Percentiles rank a stretch among this genome's conserved stretches.
phyloP scores from a whole-genome alignment of 306 rosid species.

The Ammopiptanthus mongolicus region DNA sequence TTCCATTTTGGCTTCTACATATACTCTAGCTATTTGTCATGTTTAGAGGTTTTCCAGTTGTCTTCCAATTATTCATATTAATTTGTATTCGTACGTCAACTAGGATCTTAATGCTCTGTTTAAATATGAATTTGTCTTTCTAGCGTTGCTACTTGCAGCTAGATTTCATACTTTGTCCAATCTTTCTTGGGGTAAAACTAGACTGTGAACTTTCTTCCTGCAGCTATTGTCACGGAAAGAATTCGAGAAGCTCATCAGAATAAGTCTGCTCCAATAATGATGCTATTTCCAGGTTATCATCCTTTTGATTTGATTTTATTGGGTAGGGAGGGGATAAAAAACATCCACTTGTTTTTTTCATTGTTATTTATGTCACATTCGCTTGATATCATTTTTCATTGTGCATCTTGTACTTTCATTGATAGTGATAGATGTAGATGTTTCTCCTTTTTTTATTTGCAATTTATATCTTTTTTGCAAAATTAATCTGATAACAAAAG shows the following conservation, averaged over 20 bases:
- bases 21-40: background rate
- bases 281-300: slow-evolving; percentile 91
- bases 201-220: slow-evolving; percentile 24
- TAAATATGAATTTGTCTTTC: slow-evolving; percentile 9
- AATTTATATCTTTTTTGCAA: background rate
- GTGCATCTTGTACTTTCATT: background rate
- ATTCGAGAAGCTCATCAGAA: slow-evolving; percentile 61
- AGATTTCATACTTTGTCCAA: slow-evolving; percentile 5
- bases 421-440: background rate
- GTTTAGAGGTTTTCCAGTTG: background rate
- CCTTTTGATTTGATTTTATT: background rate
- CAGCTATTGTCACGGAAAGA: slow-evolving; percentile 83
- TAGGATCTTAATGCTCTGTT: slow-evolving; percentile 1
- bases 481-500: background rate
- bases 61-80: background rate
- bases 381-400: slow-evolving; percentile 1
- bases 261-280: slow-evolving; percentile 64
- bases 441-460: background rate
- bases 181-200: background rate
- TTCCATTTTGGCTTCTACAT: background rate
- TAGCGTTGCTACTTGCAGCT: background rate
- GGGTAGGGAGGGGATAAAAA: background rate
- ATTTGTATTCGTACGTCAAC: background rate
- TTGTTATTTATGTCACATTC: background rate
- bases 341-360: background rate